Evolutionary conservation across 208 protist species (phyloP), one percentile per base, ranked within the genome.

Genomic region (Wallacemonas rigidus): DNA sequence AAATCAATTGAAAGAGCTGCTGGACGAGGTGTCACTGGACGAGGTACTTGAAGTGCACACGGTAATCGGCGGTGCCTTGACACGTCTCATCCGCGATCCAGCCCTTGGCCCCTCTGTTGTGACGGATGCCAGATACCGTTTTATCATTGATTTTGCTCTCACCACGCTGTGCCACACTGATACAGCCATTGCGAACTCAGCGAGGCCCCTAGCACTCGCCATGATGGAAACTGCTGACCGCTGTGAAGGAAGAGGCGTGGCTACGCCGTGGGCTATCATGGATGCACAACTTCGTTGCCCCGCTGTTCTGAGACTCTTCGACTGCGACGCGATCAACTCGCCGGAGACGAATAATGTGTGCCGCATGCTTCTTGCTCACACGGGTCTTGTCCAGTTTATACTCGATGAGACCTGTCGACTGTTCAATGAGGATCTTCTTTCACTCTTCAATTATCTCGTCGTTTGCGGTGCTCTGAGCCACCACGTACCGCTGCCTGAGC

Each of bases 401-500:
- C 43, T 80, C 9, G 71, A 61, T 11, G 69, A 75, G 3, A 91
- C 88, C 1, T 38, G 77, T 44, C 60, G 48, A 1, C 80, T 86
- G 2, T 94, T 91, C 56, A 78, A 81, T 5, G 73, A 76, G 36
- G 84, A 87, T 57, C 76, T 82, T 2, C 77, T 96, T n/a, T 70
- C 93, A 14, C 78, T 93, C 4, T 86, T 85, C 12, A 96, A 96
- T 57, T 93, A 94, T 57, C 72, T 94, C 1, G 57, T 86, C 1
- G 79, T 88, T 38, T 85, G 85, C 43, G 88, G 86, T 12, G 79
- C 94, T 17, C 74, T 89, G 35, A 70, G 72, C 67, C 87, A 86
- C 14, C 71, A 81, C 43, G 68, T 71, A 11, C 58, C 74, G 5
- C 50, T 90, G 1, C 77, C 83, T 4, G 39, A 36, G 11, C 8